Base-by-base conservation (phyloP, 495 filamentous ascomycete genomes). In the Aspergillus cristatus region DNA sequence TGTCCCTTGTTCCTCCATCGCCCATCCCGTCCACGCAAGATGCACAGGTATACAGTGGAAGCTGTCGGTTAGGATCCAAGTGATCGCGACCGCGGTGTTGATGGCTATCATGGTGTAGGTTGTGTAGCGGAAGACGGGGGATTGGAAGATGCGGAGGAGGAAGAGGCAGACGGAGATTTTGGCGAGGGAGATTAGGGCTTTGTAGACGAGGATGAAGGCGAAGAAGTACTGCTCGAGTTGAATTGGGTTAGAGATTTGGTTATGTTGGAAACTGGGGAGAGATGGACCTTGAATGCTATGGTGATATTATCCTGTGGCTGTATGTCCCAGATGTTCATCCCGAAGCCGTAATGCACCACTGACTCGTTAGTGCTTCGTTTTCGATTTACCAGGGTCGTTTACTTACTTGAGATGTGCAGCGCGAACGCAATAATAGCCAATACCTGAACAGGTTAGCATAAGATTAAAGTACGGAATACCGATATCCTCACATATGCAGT, bases 141-240 rank as follows among this genome's bases (percentile, higher is more conserved):
- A 54, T 32, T 61, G 51, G 46, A 61, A 67, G 33, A 64, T 62
- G 1, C 60, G 58, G 1, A 67, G 51, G 11, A 67, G 48, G 45
- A 68, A 79, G 13, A 71, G 56, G 38, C 60, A 64, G 31, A 55
- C 77, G 17, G 73, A 75, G 35, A 62, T 64, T 32, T 74, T 72
- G 51, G 62, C 64, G 25, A 65, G 59, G 6, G 60, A 68, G 34
- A 61, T 57, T 28, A 54, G 51, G 1, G 47, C 32, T 29, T 61
- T 61, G 38, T 61, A 61, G 30, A 53, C 45, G 13, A 58, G 26
- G 7, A 46, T 50, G 24, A 61, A 38, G 0, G 20, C 55, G 43
- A 54, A 50, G 40, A 61, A 61, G 29, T n/a, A 25, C 52, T 57
- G 31, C 0, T 24, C 8, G 4, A 24, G 4, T 24, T 4, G 20